Percentiles rank a stretch among this genome's conserved stretches.
Evolutionary conservation across 345 rosid species (phyloP).

Genomic region (Moricandia moricandioides): DNA sequence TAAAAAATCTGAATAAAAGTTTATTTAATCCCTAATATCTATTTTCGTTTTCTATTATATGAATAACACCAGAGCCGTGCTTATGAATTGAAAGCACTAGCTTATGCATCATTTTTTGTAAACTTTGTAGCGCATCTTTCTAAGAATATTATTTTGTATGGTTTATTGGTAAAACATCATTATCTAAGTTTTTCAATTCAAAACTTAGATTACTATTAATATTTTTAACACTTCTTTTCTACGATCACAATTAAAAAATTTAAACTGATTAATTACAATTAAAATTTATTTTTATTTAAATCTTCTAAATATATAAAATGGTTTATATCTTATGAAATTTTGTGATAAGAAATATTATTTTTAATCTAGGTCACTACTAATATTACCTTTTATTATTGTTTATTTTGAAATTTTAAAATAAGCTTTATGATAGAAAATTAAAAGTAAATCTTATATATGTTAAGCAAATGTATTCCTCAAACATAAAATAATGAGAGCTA

Average conservation of each 20-base stretch:
- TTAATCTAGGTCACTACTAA: neutral
- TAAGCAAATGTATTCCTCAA: too few relatives aligned
- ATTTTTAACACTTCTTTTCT: neutral
- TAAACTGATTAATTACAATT: neutral
- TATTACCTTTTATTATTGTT: neutral
- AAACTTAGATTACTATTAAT: neutral
- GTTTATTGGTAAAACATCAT: neutral
- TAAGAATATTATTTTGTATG: neutral
- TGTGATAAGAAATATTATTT: neutral
- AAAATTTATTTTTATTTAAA: neutral
- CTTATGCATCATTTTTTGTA: neutral
- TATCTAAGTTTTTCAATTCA: neutral
- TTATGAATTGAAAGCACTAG: neutral
- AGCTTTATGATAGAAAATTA: neutral
- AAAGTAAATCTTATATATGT: neutral
- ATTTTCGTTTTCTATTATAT: neutral
- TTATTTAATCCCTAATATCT: neutral
- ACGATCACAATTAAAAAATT: neutral
- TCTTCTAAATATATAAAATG: neutral
- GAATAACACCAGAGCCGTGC: neutral
- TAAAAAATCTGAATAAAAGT: neutral
- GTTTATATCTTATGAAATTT: neutral
- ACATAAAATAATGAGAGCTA: too few relatives aligned
- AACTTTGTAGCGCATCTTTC: neutral
- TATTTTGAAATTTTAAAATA: neutral